Evolutionary conservation across 306 rosid species (phyloP).

Genomic region (Macrotyloma uniflorum): DNA sequence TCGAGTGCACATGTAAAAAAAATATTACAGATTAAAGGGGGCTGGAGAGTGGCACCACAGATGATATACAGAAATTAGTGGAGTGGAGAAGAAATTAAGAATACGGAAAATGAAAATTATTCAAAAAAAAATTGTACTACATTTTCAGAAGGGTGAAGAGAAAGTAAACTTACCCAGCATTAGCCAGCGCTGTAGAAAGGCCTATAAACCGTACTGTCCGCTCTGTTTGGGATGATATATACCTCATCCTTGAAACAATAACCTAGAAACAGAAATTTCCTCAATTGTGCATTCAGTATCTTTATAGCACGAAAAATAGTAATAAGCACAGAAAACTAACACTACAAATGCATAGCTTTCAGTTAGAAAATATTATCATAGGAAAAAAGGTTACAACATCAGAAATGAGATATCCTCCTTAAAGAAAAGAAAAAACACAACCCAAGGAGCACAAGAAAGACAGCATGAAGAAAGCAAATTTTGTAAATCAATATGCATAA

Average conservation of each 20-base stretch:
- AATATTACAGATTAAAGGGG: background rate
- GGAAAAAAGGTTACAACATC: slow-evolving; percentile 1
- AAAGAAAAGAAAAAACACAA: background rate
- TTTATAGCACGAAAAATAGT: background rate
- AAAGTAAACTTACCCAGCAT: slow-evolving; percentile 77
- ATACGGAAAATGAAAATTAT: background rate
- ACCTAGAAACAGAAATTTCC: slow-evolving; percentile 62
- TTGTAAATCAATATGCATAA: background rate
- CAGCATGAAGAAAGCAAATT: background rate
- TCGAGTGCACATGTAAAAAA: background rate
- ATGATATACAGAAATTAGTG: slow-evolving; percentile 12
- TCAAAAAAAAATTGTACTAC: background rate
- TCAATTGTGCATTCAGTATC: background rate
- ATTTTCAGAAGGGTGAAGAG: background rate
- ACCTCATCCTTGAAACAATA: slow-evolving; percentile 97
- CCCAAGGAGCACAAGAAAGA: background rate
- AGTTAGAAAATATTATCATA: no score
- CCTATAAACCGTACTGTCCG: slow-evolving; percentile 88
- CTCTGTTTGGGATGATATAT: slow-evolving; percentile 97
- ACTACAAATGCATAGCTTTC: slow-evolving; percentile 10
- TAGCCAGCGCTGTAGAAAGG: slow-evolving; percentile 95
- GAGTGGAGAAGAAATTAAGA: background rate
- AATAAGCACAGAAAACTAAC: slow-evolving; percentile 12
- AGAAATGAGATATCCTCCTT: background rate
- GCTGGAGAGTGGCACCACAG: background rate